These are phyloP conservation scores for Teratosphaeria gauchensis DNA, from an alignment of 2,329 filamentous ascomycete species.

Conservation along the genomic window DNA sequence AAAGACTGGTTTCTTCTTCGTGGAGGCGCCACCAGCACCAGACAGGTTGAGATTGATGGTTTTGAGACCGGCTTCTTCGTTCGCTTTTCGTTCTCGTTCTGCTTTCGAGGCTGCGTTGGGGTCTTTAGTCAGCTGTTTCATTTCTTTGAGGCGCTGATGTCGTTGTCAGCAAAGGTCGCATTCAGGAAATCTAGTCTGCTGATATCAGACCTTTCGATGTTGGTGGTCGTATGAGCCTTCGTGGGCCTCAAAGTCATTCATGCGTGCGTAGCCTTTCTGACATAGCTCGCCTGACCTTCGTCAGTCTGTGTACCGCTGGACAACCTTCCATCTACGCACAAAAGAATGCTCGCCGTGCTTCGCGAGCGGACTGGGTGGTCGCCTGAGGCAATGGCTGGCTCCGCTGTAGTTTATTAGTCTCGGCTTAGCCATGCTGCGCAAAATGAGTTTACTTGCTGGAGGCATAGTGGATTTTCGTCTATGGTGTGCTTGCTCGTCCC, in stretches of 20 bases:
- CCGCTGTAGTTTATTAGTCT: slow-evolving; percentile 9
- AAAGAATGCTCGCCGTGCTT: slow-evolving; percentile 71
- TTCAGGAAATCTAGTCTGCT: background rate
- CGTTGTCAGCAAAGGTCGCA: background rate
- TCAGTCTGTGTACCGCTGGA: background rate
- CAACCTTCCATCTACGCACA: slow-evolving; percentile 34
- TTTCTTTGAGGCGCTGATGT: slow-evolving; percentile 60
- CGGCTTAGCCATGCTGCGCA: background rate
- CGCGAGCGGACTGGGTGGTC: slow-evolving; percentile 55
- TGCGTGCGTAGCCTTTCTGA: slow-evolving; percentile 86
- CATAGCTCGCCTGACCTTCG: slow-evolving; percentile 57
- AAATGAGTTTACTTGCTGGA: background rate
- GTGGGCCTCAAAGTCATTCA: slow-evolving; percentile 94
- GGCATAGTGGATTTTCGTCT: background rate
- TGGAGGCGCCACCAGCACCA: slow-evolving; percentile 2
- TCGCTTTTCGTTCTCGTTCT: slow-evolving; percentile 46
- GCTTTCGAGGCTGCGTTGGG: slow-evolving; percentile 56
- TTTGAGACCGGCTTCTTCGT: slow-evolving; percentile 52
- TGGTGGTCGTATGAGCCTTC: slow-evolving; percentile 91
- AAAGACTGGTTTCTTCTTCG: slow-evolving; percentile 25
- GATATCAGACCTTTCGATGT: slow-evolving; percentile 59
- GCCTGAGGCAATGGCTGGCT: slow-evolving; percentile 20
- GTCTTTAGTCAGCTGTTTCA: slow-evolving; percentile 73
- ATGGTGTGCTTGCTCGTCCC: background rate
- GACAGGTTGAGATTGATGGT: slow-evolving; percentile 38